These are phyloP conservation scores for Polytrichum commune DNA, from an alignment of 225 moss, liverwort and hornwort species.

Conservation along the genomic window DNA sequence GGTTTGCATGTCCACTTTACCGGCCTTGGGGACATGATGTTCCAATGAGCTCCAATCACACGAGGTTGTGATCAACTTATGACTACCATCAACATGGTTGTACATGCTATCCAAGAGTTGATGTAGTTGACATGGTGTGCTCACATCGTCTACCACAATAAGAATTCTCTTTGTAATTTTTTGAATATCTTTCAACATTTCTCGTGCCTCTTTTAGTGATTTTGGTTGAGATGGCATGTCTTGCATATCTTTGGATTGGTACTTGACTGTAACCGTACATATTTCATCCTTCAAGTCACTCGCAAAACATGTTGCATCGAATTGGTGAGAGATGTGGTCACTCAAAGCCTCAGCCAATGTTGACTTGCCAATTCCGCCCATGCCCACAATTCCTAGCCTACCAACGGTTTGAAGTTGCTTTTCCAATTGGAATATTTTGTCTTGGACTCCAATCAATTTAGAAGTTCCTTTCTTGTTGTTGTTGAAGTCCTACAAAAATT, in stretches of 20 bases:
- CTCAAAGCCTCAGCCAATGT: neutral
- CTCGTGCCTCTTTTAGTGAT: neutral
- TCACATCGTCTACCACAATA: neutral
- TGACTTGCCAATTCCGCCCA: neutral
- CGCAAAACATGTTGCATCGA: neutral
- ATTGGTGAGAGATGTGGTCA: neutral
- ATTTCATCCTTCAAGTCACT: neutral
- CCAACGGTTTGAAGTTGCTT: neutral
- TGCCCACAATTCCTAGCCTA: neutral
- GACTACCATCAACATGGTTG: neutral
- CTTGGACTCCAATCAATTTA: neutral
- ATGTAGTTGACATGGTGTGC: neutral
- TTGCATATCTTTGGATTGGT: neutral
- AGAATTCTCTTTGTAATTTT: neutral
- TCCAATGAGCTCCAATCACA: constrained; percentile 2
- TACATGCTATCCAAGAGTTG: neutral
- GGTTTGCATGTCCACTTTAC: constrained; percentile 7
- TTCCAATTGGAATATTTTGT: neutral
- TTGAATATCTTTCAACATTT: neutral
- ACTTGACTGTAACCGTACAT: neutral
- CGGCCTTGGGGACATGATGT: neutral
- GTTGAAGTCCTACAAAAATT: neutral
- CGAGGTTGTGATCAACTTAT: neutral
- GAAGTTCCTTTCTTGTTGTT: neutral
- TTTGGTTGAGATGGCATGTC: neutral